Base-by-base conservation (phyloP, 2,329 filamentous ascomycete genomes). In the Aspergillus brasiliensis region DNA sequence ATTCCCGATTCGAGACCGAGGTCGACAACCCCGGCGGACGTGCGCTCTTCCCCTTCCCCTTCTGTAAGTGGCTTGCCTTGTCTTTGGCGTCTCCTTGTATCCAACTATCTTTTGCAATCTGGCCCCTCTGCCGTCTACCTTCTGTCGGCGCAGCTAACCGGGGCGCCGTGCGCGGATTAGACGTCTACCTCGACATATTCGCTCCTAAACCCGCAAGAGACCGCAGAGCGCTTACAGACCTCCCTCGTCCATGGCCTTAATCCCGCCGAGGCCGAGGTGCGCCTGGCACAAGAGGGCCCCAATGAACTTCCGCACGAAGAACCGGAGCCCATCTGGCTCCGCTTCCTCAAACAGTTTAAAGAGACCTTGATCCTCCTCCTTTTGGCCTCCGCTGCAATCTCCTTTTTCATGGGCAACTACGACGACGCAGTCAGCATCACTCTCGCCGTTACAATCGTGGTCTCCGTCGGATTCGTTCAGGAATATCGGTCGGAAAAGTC, bases 401-500 rank as follows among this genome's bases (percentile, higher is more conserved):
- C 94, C 0, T 86, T 98, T 51, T 77, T 98, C 46, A 89, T 99
- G 76, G 92, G 93, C 54, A 99, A 99, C 72, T 88, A 89, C 72
- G 94, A 98, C 69, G 96, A 99, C 79, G 94, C 94, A 5, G 80
- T 99, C 69, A 98, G 94, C 76, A 99, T 99, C 71, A 91, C 94
- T 0, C 88, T 97, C 31, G 95, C 95, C 2, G 95, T 99, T 21
- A 97, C 93, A 25, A 99, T 99, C 68, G 95, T 99, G 5, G 93
- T 99, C 23, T 90, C 90, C 0, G 95, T 99, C 44, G 95, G 94
- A 2, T 99, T 99, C 69, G 87, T 98, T 55, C 95, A 99, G 74
- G 95, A 99, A 78, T 99, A 99, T 75, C 85, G 95, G 60, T 98
- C 95, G 7, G 95, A 99, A 75, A 96, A 99, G 77, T 98, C 94